phyloP scores from a whole-genome alignment of 345 rosid species.

The Abelmoschus esculentus region DNA sequence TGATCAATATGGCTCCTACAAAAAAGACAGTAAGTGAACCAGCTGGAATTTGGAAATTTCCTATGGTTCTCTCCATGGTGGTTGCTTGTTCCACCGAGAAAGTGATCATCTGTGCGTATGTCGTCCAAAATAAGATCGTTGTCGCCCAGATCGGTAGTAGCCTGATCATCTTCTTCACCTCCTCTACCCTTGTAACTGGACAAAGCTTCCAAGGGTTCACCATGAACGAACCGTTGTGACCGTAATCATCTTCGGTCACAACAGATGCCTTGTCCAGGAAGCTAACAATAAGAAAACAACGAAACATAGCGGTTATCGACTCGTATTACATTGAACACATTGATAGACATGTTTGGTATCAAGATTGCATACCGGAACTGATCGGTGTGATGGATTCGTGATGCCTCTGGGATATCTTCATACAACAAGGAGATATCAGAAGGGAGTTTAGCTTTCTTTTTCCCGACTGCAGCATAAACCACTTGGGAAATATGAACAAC shows the following conservation, averaged over 20 bases:
- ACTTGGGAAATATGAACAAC: conserved; percentile 51
- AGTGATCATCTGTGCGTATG: conserved; percentile 60
- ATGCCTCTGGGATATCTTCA: conserved; percentile 36
- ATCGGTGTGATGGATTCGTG: conserved; percentile 34
- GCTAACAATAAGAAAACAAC: conserved; percentile 16
- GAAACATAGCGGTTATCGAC: not conserved
- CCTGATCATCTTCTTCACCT: conserved; percentile 50
- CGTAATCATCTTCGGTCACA: conserved; percentile 35
- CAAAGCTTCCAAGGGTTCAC: conserved; percentile 54
- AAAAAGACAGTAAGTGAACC: conserved; percentile 58
- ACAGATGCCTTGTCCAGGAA: conserved; percentile 58
- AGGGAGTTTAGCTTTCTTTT: conserved; percentile 34
- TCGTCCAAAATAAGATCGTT: conserved; percentile 57
- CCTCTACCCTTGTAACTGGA: conserved; percentile 57
- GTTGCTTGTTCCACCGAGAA: conserved; percentile 64
- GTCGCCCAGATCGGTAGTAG: conserved; percentile 66
- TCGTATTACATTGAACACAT: not conserved
- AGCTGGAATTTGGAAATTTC: conserved; percentile 53
- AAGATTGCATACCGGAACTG: conserved; percentile 33
- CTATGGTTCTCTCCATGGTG: conserved; percentile 49
- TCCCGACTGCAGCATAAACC: conserved; percentile 33
- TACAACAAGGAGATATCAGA: conserved; percentile 24
- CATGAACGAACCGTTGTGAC: conserved; percentile 5
- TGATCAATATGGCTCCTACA: conserved; percentile 41
- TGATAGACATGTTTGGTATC: not conserved